These are phyloP conservation scores for Solanum gandarillasii DNA, from an alignment of 257 asterid genomes.

Conservation along the genomic window DNA sequence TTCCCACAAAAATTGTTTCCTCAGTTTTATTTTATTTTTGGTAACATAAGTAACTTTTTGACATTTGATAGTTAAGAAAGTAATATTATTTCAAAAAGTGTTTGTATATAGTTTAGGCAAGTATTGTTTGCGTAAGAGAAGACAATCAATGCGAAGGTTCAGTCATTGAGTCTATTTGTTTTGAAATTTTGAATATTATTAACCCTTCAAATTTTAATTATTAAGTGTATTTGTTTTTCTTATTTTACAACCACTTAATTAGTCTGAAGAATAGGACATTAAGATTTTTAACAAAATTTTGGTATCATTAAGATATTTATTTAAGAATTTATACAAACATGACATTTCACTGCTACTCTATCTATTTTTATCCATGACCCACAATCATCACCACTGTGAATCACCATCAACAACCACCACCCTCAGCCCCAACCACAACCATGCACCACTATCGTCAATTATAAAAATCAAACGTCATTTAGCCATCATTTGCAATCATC, in stretches of 20 bases:
- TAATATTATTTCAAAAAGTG: no score
- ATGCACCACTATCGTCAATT: neutral
- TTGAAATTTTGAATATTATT: no score
- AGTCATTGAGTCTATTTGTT: no score
- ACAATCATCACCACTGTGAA: neutral
- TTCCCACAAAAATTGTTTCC: neutral
- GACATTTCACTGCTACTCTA: neutral
- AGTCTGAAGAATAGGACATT: neutral
- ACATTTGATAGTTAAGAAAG: neutral
- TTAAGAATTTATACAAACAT: neutral
- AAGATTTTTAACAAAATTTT: no score
- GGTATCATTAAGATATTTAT: no score
- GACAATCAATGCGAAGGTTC: neutral
- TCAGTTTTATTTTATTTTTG: neutral
- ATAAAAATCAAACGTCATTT: no score
- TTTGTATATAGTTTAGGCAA: neutral
- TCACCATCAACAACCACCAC: neutral
- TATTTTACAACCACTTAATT: no score
- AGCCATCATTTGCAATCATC: no score
- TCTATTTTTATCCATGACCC: neutral
- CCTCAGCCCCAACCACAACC: no score
- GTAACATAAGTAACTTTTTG: neutral
- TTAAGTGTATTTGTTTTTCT: no score
- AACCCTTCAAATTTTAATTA: no score
- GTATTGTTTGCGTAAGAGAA: neutral